Conservation (phyloP, 1,139 yeast genomes). For the Pneumocystis oryctolagi region DNA sequence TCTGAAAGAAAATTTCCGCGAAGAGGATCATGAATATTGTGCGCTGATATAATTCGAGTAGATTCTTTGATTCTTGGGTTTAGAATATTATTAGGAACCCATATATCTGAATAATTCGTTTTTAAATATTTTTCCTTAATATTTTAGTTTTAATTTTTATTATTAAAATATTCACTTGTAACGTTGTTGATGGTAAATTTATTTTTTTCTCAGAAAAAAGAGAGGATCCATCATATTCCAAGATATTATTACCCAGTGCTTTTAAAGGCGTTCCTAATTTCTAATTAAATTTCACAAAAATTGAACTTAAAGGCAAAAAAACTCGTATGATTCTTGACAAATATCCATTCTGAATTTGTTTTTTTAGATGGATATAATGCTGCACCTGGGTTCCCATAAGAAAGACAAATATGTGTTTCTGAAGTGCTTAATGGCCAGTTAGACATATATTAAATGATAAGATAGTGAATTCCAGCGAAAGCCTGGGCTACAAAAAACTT, state of each 20-base stretch:
- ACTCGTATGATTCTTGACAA: neutral
- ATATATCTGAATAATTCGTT: neutral
- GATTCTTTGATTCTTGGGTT: neutral
- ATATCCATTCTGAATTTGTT: neutral
- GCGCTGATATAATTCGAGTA: neutral
- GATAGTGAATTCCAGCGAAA: neutral
- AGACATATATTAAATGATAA: neutral
- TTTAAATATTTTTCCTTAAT: neutral
- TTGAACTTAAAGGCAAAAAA: neutral
- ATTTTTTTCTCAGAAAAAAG: neutral
- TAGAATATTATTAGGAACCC: neutral
- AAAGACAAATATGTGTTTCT: conserved; percentile 1
- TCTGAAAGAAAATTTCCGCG: neutral
- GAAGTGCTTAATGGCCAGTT: neutral
- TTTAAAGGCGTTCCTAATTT: neutral
- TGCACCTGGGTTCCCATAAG: conserved; percentile 1
- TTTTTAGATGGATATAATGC: neutral
- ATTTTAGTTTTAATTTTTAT: neutral
- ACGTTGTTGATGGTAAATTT: neutral
- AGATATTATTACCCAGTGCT: neutral
- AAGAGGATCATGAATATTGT: neutral
- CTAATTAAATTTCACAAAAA: neutral
- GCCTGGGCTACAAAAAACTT: neutral
- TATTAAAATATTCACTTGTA: neutral
- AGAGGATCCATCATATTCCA: neutral